phyloP scores from a whole-genome alignment of 441 rosid genomes.

The Populus trichocarpa region DNA sequence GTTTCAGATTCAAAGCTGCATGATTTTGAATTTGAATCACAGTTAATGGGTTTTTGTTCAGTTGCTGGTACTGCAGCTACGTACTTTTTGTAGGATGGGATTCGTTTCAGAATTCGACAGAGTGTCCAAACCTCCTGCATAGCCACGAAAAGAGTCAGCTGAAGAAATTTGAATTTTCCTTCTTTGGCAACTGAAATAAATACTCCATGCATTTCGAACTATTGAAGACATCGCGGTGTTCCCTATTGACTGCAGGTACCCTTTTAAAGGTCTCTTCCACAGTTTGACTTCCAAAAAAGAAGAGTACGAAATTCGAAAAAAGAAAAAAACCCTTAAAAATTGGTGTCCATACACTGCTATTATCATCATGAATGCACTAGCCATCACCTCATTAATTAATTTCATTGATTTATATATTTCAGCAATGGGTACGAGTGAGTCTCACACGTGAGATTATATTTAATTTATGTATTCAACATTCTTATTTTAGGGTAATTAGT shows the following conservation, averaged over 20 bases:
- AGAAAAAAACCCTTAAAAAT: neutral
- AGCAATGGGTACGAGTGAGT: neutral
- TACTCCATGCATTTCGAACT: neutral
- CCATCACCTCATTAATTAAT: neutral
- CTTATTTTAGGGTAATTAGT: too few relatives aligned
- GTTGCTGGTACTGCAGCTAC: constrained; percentile 17
- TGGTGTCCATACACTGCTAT: neutral
- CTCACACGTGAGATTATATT: neutral
- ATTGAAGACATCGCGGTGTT: neutral
- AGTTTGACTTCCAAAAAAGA: neutral
- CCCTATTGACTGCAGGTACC: neutral
- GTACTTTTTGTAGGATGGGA: constrained; percentile 35
- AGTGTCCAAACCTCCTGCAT: constrained; percentile 59
- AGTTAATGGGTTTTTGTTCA: constrained; percentile 12
- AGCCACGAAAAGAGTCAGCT: neutral
- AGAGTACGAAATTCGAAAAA: neutral
- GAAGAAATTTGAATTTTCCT: neutral
- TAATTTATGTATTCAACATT: too few relatives aligned
- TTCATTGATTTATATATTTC: neutral
- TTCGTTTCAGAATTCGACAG: constrained; percentile 47
- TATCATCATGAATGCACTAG: neutral
- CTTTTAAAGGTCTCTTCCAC: neutral
- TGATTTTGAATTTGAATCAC: constrained; percentile 17
- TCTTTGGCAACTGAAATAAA: neutral
- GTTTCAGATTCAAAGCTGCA: neutral